phyloP scores from a whole-genome alignment of 1,284 basidiomycete genomes.

The Porogramme epimiltina region DNA sequence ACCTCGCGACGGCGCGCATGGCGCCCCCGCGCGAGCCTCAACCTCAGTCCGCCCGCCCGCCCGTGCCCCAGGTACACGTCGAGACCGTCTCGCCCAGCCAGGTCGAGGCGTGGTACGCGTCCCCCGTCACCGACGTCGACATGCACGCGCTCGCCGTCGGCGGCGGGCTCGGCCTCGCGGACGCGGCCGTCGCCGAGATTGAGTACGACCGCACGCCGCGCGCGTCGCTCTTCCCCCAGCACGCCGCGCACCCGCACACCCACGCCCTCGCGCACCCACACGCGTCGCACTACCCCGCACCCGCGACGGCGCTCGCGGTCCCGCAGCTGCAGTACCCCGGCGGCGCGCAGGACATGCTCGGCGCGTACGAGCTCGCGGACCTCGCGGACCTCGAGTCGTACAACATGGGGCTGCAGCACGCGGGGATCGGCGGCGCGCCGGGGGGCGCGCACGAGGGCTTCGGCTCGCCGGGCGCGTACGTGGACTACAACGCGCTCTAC shows the following conservation, averaged over 20 bases:
- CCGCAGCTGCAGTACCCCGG: too few relatives aligned
- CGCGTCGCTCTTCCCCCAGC: conserved; percentile 19
- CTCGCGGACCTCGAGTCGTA: conserved; percentile 28
- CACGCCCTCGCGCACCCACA: too few relatives aligned
- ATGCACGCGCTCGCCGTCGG: background rate
- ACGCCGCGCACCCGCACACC: background rate
- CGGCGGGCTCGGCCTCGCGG: background rate
- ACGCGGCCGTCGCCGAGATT: conserved; percentile 2
- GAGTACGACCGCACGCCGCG: conserved; percentile 25
- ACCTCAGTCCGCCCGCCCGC: background rate
- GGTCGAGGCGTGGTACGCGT: conserved; percentile 4
- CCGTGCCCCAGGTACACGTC: background rate
- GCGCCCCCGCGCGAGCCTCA: background rate
- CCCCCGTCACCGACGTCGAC: background rate
- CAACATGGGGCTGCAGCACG: conserved; percentile 22
- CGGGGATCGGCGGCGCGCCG: conserved; percentile 15
- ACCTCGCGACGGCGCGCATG: conserved; percentile 13
- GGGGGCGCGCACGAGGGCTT: conserved; percentile 10
- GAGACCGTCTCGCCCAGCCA: background rate
- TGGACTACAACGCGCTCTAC: conserved; percentile 22
- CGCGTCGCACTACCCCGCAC: background rate
- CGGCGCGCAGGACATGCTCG: too few relatives aligned
- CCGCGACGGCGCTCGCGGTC: background rate
- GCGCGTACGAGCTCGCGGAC: conserved; percentile 12
- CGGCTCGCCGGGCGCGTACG: conserved; percentile 12